These are phyloP conservation scores for Fulvia fulva DNA, from an alignment of 2,329 filamentous ascomycete species.

Conservation along the genomic window DNA sequence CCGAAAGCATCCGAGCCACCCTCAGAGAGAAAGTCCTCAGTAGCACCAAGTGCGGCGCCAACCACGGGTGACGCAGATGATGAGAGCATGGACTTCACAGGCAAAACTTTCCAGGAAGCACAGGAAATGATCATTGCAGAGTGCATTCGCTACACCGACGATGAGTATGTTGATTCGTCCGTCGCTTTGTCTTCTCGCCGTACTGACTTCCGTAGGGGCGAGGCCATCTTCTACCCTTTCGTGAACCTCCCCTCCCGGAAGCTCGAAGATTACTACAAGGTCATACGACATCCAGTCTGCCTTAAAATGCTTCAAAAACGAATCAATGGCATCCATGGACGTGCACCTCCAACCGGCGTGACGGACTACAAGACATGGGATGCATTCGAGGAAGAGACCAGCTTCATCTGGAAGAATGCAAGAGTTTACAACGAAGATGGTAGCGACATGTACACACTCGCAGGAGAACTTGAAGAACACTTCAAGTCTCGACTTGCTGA, in stretches of 20 bases:
- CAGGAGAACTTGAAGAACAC: constrained; percentile 70
- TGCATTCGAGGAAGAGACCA: constrained; percentile 73
- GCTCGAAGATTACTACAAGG: constrained; percentile 79
- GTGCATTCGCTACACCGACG: constrained; percentile 63
- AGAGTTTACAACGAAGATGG: constrained; percentile 88
- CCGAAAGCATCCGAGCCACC: constrained; percentile 25
- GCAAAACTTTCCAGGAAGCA: constrained; percentile 74
- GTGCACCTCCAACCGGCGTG: constrained; percentile 54
- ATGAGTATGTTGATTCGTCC: constrained; percentile 49
- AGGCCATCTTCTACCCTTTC: constrained; percentile 70
- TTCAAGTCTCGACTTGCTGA: constrained; percentile 66
- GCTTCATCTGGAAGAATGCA: constrained; percentile 82
- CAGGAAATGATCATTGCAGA: constrained; percentile 82
- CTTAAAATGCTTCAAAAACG: constrained; percentile 73
- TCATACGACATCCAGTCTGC: constrained; percentile 77
- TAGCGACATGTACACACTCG: constrained; percentile 75
- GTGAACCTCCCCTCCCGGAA: constrained; percentile 70
- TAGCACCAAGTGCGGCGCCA: constrained; percentile 26
- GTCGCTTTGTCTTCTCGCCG: not conserved
- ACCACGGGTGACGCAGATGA: constrained; percentile 17
- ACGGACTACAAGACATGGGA: constrained; percentile 80
- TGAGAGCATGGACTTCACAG: constrained; percentile 54
- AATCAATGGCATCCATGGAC: constrained; percentile 68
- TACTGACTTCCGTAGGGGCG: constrained; percentile 45
- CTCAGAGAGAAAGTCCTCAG: constrained; percentile 29